Evolutionary conservation across 768 basidiomycete genomes (phyloP).

Genomic region (Crepidotus variabilis): DNA sequence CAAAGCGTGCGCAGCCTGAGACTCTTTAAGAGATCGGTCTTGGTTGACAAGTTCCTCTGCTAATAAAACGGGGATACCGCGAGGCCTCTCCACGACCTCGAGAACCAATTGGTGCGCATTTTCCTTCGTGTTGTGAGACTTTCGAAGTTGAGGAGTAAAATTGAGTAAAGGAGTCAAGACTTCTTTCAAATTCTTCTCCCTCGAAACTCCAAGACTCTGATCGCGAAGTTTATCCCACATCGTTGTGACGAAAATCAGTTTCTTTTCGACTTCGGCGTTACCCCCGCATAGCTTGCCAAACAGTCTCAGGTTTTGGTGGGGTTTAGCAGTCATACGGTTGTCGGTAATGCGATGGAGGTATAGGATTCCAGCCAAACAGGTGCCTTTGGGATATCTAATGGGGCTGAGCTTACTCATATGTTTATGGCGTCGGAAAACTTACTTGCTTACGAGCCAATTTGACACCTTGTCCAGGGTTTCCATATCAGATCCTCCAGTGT

Average conservation of each 20-base stretch:
- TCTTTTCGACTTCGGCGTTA: not conserved
- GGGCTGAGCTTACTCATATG: not conserved
- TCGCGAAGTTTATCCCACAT: not conserved
- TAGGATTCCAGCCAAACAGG: not conserved
- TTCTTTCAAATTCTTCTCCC: not conserved
- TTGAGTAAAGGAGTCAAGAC: not conserved
- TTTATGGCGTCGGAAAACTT: not conserved
- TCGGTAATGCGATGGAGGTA: not conserved
- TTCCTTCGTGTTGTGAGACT: not conserved
- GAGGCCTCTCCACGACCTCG: not conserved
- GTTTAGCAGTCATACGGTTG: not conserved
- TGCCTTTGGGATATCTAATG: not conserved
- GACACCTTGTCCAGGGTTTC: not conserved
- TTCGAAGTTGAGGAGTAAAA: not conserved
- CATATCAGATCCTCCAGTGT: not conserved
- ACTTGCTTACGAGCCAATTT: not conserved
- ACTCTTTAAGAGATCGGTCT: not conserved
- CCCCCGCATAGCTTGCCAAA: not conserved
- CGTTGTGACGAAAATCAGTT: not conserved
- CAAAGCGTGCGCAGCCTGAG: not conserved
- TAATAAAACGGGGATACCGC: not conserved
- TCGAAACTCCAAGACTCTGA: not conserved
- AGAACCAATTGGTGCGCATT: not conserved
- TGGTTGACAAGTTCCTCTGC: not conserved
- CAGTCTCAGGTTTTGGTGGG: not conserved